Evolutionary conservation across 1,284 basidiomycete genomes (phyloP), one percentile per base, ranked within the genome.

Genomic region (Rhodotorula mucilaginosa): DNA sequence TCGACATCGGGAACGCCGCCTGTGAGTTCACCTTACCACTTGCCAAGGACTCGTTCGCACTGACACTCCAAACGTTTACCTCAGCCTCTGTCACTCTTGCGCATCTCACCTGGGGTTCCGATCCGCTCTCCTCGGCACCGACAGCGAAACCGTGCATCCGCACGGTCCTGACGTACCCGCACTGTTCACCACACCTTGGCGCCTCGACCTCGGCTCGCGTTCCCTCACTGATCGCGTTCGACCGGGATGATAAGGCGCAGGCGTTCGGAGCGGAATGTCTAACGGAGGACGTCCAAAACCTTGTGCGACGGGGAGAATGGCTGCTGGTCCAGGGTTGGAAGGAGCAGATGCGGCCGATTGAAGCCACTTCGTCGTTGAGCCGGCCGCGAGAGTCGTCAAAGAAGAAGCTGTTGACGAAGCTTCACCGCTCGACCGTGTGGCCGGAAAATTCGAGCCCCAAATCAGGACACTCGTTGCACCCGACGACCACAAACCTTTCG

Each of bases 1-100:
- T 71, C 34, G 70, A 71, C 23, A 29, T 68, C 26, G 70, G 70
- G 26, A 71, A 68, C 56, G 63, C 67, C 21, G 49, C 56, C 44
- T 65, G 64, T 70, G 4, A 51, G 69, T 49, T 3, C 26, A 1
- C 39, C 0, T 0, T 15, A 2, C 18, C 7, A 23, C 19, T 39
- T 16, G 5, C 18, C 39, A 21, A 21, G 13, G 13, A 5, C 7
- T 16, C 1, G 44, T 8, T 13, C 54, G 26, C 15, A 4, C n/a
- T 19, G 13, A 54, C 15, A n/a, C 26, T 26, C 10, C 1, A 44
- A 44, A 21, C 5, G 2, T 8, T 19, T 34, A 19, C 5, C 13
- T 5, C 54, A 70, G 69, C 60, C 4, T 71, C 70, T 1, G 59
- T 71, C 31, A 62, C 70, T 8, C 49, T 69, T n/a, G 58, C 70